phyloP scores from a whole-genome alignment of 139 green algal genomes.

The Coccomyxa sp. region DNA sequence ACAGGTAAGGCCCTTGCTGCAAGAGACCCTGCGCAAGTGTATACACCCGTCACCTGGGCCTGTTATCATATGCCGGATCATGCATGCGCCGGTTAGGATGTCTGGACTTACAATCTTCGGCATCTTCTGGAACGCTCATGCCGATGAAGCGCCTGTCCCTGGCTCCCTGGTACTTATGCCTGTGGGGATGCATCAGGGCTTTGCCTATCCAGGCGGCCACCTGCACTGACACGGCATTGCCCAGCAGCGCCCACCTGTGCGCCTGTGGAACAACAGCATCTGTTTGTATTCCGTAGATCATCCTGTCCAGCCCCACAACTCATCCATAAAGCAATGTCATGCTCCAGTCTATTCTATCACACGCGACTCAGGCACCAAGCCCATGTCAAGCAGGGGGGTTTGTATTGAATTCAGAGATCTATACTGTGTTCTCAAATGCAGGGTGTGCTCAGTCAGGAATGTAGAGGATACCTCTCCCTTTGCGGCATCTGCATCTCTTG shows the following conservation, averaged over 20 bases:
- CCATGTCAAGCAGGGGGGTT: neutral
- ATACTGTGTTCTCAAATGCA: neutral
- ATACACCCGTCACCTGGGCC: no score
- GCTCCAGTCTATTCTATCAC: neutral
- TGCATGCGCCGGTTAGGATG: no score
- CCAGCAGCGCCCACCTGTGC: constrained; percentile 65
- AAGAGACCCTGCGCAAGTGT: no score
- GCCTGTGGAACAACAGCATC: constrained; percentile 1
- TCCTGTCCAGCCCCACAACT: no score
- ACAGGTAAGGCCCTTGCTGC: no score
- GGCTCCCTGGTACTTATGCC: constrained; percentile 16
- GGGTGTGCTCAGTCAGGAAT: neutral
- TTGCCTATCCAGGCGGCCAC: constrained; percentile 75
- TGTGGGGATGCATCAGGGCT: constrained; percentile 61
- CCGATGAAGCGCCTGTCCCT: constrained; percentile 12
- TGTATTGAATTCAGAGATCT: neutral
- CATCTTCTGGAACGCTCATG: no score
- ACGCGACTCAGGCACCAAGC: neutral
- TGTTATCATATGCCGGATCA: no score
- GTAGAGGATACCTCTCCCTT: no score
- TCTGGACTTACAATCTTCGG: no score
- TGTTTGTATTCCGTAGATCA: no score
- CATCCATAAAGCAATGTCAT: neutral
- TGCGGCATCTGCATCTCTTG: no score
- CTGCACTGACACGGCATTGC: constrained; percentile 80